A percentile compares a stretch with the other conserved stretches of the same genome.
Evolutionary conservation across 2,329 filamentous ascomycete species (phyloP).

Genomic region (Aspergillus sergii): DNA sequence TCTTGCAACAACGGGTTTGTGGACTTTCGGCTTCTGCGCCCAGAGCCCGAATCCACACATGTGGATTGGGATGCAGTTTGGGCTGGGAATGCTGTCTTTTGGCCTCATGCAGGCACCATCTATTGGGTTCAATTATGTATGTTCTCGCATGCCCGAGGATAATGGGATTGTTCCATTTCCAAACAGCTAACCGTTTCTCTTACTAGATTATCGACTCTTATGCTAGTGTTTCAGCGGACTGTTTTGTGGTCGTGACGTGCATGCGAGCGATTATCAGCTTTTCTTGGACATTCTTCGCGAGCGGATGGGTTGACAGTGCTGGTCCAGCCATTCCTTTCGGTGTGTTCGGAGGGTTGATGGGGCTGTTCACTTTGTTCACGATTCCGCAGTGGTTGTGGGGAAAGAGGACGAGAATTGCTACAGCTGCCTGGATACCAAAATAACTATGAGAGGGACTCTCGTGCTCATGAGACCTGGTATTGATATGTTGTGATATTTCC

Average conservation of each 20-base stretch:
- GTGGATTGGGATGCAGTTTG: constrained; percentile 18
- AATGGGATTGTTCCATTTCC: background rate
- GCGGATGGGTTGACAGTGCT: constrained; percentile 48
- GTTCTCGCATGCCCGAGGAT: background rate
- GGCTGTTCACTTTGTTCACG: constrained; percentile 46
- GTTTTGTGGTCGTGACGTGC: constrained; percentile 57
- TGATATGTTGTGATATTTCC: no score
- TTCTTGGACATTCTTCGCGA: constrained; percentile 58
- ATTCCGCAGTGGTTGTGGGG: constrained; percentile 13
- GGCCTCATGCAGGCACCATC: constrained; percentile 16
- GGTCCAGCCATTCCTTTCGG: constrained; percentile 56
- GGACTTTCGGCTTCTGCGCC: constrained; percentile 16
- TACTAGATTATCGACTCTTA: constrained; percentile 55
- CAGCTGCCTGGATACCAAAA: constrained; percentile 9
- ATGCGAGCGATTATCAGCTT: constrained; percentile 55
- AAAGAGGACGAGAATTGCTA: constrained; percentile 15
- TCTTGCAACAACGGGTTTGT: constrained; percentile 12
- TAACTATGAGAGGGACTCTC: no score
- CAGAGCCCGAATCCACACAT: constrained; percentile 3
- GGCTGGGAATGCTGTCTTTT: constrained; percentile 13
- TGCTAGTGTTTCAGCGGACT: constrained; percentile 50
- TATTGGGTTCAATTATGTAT: constrained; percentile 15
- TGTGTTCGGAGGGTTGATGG: constrained; percentile 57
- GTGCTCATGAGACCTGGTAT: no score
- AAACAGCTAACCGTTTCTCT: background rate